These are phyloP conservation scores for Hypomontagnella monticulosa DNA, from an alignment of 495 filamentous ascomycete species.

Conservation along the genomic window DNA sequence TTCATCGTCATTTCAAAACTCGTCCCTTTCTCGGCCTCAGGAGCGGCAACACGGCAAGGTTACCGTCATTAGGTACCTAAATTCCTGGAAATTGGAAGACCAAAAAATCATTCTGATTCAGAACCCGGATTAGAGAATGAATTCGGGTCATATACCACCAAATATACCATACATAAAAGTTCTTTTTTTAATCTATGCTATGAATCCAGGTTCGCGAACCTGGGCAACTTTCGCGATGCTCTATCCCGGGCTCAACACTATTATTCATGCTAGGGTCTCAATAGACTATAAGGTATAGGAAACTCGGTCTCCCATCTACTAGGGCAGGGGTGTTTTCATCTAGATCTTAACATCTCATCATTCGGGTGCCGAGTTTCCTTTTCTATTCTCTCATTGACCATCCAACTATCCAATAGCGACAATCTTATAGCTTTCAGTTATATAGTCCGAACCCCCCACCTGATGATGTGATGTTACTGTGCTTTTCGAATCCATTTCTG, in stretches of 20 bases:
- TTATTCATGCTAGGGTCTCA: conserved; percentile 8
- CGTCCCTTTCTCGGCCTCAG: conserved; percentile 7
- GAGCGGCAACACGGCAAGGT: background rate
- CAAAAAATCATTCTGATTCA: too few relatives aligned
- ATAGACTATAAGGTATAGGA: background rate
- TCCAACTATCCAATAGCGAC: conserved; percentile 21
- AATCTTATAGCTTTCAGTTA: conserved; percentile 8
- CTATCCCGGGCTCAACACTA: background rate
- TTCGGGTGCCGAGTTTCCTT: conserved; percentile 33
- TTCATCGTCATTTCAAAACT: conserved; percentile 45
- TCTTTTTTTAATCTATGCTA: too few relatives aligned
- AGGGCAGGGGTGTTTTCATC: conserved; percentile 17
- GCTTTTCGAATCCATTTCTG: conserved; percentile 13
- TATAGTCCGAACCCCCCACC: conserved; percentile 24
- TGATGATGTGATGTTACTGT: conserved; percentile 5
- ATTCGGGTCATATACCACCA: too few relatives aligned
- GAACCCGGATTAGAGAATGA: too few relatives aligned
- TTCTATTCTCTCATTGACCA: conserved; percentile 23
- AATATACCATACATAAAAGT: too few relatives aligned
- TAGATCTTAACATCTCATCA: conserved; percentile 13
- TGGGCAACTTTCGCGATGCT: background rate
- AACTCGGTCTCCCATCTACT: background rate
- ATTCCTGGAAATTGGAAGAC: too few relatives aligned
- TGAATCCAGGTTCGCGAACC: background rate
- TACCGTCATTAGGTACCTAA: background rate